Evolutionary conservation across 495 filamentous ascomycete genomes (phyloP), one percentile per base, ranked within the genome.

Genomic region (Evansstolkia leycettana): DNA sequence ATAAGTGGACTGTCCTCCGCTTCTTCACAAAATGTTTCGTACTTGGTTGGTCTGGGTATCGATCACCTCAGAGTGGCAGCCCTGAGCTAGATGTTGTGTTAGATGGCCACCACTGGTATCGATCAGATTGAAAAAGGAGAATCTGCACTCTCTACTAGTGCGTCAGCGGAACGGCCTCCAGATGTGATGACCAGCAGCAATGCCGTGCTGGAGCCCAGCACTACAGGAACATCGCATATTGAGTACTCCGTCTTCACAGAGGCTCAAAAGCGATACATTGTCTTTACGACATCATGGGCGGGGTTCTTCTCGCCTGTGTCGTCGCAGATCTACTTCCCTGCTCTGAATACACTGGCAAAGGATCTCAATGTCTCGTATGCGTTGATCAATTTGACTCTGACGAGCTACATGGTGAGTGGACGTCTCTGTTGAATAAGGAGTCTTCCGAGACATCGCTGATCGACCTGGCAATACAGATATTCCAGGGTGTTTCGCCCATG

Each of bases 401-500:
- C 56, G 1, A 40, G 50, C 25, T 67, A 60, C 40, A 45, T 58
- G 37, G 57, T 65, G 36, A 36, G 40, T 14, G 16, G 3, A n/a
- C 37, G 19, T 15, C 10, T 8, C 18, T 6, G 12, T 9, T 18
- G 10, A 35, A 19, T 14, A 11, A 11, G 14, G n/a, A 14, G 7
- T 10, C 28, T 28, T 17, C 24, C 24, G 10, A n/a, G 27, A 23
- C 34, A 14, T 24, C 28, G 36, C 13, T 31, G 18, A n/a, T 19
- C 9, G 2, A 37, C 9, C 5, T 9, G 4, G 20, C 1, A 11
- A 33, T 31, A 31, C 17, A 64, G 62, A 60, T 70, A 18, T 59
- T 70, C 31, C 69, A 72, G 53, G 70, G 62, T 5, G 43, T 72
- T 15, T 51, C 67, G 7, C 69, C 71, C 3, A 60, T 61, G 36